These are phyloP conservation scores for Mycosphaerella sp. DNA, from an alignment of 2,329 filamentous ascomycete species.

Conservation along the genomic window DNA sequence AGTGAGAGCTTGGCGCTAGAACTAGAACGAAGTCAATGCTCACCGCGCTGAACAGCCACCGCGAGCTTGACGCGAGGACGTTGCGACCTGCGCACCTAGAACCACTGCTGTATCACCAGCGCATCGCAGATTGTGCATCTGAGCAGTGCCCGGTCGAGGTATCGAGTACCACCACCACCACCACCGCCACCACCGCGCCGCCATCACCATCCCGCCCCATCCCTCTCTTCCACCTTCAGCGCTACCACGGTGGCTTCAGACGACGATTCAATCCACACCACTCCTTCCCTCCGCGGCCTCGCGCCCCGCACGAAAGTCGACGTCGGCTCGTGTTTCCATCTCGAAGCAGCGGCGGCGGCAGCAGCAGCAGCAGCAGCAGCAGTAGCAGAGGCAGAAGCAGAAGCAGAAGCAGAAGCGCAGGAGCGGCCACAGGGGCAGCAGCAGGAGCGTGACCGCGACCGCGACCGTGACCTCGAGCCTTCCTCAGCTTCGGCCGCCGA, in stretches of 20 bases:
- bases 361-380: conserved; percentile 2
- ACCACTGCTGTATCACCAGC: neutral
- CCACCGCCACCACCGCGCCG: conserved; percentile 8
- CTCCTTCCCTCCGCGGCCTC: conserved; percentile 29
- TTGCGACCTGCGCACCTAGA: neutral
- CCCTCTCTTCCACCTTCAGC: conserved; percentile 2
- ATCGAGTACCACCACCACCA: neutral
- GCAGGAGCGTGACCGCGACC: neutral
- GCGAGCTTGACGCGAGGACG: neutral
- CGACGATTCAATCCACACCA: conserved; percentile 32
- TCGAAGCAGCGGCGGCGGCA: conserved; percentile 16
- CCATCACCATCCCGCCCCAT: conserved; percentile 7
- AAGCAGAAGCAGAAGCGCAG: conserved; percentile 9
- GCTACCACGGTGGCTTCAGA: conserved; percentile 31
- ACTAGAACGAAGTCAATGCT: neutral
- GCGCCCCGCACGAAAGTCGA: conserved; percentile 25
- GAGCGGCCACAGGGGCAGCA: conserved; percentile 4
- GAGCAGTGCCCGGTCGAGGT: neutral
- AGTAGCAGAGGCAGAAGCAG: conserved; percentile 7
- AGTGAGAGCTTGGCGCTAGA: neutral
- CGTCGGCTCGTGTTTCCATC: conserved; percentile 30
- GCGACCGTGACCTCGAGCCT: conserved; percentile 24
- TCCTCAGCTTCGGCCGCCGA: conserved; percentile 37
- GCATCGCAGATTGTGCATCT: neutral
- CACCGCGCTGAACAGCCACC: neutral